These are phyloP conservation scores for Podospora pseudocomata DNA, from an alignment of 495 filamentous ascomycete species.

Conservation along the genomic window DNA sequence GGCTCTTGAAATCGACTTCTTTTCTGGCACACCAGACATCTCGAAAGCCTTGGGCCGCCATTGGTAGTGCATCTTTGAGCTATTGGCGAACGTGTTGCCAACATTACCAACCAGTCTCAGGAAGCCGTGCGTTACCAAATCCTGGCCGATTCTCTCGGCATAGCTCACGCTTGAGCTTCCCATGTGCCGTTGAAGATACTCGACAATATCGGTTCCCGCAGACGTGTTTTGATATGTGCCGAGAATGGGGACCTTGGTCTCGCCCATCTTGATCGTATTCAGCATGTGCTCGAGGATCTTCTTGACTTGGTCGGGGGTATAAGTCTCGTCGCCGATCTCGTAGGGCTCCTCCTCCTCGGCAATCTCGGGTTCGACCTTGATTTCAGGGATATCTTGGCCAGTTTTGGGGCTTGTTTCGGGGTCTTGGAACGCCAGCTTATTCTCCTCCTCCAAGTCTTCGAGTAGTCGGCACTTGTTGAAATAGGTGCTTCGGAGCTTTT, in stretches of 20 bases:
- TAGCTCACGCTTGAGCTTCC: slow-evolving; percentile 77
- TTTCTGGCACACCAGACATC: slow-evolving; percentile 79
- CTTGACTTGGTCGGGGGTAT: slow-evolving; percentile 80
- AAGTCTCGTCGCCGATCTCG: slow-evolving; percentile 86
- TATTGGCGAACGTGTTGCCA: slow-evolving; percentile 93
- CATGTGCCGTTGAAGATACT: slow-evolving; percentile 89
- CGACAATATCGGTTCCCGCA: slow-evolving; percentile 84
- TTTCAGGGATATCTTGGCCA: slow-evolving; percentile 51
- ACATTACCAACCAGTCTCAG: slow-evolving; percentile 89
- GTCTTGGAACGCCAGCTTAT: slow-evolving; percentile 93
- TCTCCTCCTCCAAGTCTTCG: slow-evolving; percentile 96
- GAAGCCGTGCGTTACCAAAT: slow-evolving; percentile 82
- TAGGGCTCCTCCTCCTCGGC: slow-evolving; percentile 69
- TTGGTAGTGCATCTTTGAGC: slow-evolving; percentile 93
- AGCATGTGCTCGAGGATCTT: slow-evolving; percentile 86
- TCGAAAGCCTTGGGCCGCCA: slow-evolving; percentile 93
- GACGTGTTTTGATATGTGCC: slow-evolving; percentile 93
- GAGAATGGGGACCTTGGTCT: slow-evolving; percentile 91
- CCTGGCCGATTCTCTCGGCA: slow-evolving; percentile 89
- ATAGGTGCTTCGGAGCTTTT: slow-evolving; percentile 90
- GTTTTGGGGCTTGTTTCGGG: slow-evolving; percentile 55
- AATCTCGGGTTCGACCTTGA: slow-evolving; percentile 52
- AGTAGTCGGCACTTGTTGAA: slow-evolving; percentile 98
- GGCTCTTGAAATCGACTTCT: slow-evolving; percentile 68
- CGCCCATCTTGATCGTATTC: slow-evolving; percentile 76